phyloP scores from a whole-genome alignment of 495 filamentous ascomycete species.

The Aspergillus hancockii region DNA sequence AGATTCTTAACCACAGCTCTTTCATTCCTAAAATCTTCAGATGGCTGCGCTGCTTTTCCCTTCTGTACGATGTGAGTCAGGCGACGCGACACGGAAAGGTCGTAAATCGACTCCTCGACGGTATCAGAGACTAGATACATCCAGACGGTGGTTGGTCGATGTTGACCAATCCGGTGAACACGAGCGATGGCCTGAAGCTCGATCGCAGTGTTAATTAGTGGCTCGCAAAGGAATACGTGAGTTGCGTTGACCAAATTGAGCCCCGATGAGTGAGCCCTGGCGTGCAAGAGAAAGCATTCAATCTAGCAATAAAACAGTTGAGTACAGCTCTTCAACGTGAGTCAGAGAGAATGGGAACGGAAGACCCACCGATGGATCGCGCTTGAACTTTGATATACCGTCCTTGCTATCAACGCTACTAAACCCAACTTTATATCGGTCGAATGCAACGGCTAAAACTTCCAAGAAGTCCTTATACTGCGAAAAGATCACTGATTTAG shows the following conservation, averaged over 20 bases:
- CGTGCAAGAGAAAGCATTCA: constrained; percentile 87
- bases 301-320: constrained; percentile 33
- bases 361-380: constrained; percentile 59
- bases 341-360: not conserved
- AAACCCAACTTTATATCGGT: constrained; percentile 66
- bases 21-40: constrained; percentile 27
- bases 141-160: constrained; percentile 87
- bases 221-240: constrained; percentile 93
- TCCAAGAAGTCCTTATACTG: constrained; percentile 83
- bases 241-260: constrained; percentile 90
- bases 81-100: constrained; percentile 75
- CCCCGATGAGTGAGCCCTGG: constrained; percentile 82
- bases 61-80: constrained; percentile 69
- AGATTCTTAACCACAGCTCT: constrained; percentile 30
- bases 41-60: constrained; percentile 24
- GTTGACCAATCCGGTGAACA: constrained; percentile 91
- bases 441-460: constrained; percentile 67
- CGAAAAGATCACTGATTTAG: constrained; percentile 89
- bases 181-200: constrained; percentile 93
- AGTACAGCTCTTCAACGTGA: not conserved
- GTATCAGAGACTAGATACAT: constrained; percentile 88
- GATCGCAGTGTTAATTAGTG: constrained; percentile 86
- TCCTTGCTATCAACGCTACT: constrained; percentile 61
- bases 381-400: constrained; percentile 73
- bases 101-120: constrained; percentile 86